Base-by-base conservation (phyloP, 768 basidiomycete genomes). In the Astraeus odoratus region DNA sequence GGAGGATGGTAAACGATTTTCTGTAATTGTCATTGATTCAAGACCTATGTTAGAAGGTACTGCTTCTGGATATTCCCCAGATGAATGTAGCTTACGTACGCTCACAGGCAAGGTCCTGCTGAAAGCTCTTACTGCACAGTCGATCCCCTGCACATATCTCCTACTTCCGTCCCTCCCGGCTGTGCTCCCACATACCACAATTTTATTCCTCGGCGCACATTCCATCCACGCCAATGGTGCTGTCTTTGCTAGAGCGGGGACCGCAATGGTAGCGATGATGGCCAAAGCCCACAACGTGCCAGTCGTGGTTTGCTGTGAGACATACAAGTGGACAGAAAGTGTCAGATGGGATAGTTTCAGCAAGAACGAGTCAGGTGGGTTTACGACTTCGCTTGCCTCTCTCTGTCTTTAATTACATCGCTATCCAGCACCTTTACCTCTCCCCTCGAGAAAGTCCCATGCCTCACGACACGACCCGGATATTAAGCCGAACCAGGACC, bases 251-350 rank as follows among this genome's bases (percentile, higher is more conserved):
- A 77, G 96, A 41, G 91, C 93, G 0, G 96, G 96, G 22, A 98
- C 94, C 3, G 95, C 95, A 0, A 76, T 93, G 55, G 91, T 98
- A 5, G 90, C 94, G 1, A 95, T 98, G 94, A 82, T 97, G 75
- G 89, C 91, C 1, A 90, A 89, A 63, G 79, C 80, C 38, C 78
- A 85, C 56, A 83, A 81, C 19, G 86, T 97, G 0, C 95, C 96
- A 4, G 93, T 98, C 6, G 80, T 99, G 27, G 92, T 96, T 20
- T 97, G 93, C 52, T 96, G 94, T 56, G 96, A 98, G 67, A 99
- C 96, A 4, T 98, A 98, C 70, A 99, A 99, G 64, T 98, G 94
- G 57, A 87, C 88, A 15, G 95, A 98, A 55, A 80, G 81, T 26
- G 84, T 98, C 23, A 83, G 88, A 64, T 71, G 98, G 44, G 96